Conservation (phyloP, 2,329 filamentous ascomycete species). For the Paracoccidioides brasiliensis region DNA sequence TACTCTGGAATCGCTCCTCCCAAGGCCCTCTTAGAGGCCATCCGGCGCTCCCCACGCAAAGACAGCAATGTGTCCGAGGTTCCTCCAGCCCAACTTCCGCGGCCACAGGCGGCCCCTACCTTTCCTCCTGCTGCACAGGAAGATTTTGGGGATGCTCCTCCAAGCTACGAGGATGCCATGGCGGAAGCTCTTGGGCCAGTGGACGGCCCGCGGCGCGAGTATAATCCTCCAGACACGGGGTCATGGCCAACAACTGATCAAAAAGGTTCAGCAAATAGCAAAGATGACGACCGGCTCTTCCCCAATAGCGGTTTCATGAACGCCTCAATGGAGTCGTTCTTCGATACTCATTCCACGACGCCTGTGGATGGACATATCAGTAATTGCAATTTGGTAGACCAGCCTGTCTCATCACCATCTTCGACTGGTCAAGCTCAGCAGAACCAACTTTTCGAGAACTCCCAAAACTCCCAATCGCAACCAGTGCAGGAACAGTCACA, state of each 20-base stretch:
- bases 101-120: slow-evolving; percentile 17
- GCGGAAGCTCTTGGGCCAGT: slow-evolving; percentile 64
- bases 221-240: slow-evolving; percentile 31
- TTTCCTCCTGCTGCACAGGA: slow-evolving; percentile 12
- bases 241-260: slow-evolving; percentile 22
- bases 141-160: slow-evolving; percentile 60
- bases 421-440: background rate
- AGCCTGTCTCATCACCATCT: background rate
- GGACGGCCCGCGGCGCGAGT: slow-evolving; percentile 50
- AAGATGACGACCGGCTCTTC: slow-evolving; percentile 18
- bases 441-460: slow-evolving; percentile 1
- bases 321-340: slow-evolving; percentile 20
- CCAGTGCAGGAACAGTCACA: background rate
- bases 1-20: slow-evolving; percentile 83
- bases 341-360: slow-evolving; percentile 12
- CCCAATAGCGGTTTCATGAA: slow-evolving; percentile 10
- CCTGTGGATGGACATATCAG: background rate
- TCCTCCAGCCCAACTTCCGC: slow-evolving; percentile 30
- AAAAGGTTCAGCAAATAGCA: slow-evolving; percentile 23
- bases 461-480: slow-evolving; percentile 13
- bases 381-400: background rate
- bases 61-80: slow-evolving; percentile 16
- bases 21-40: slow-evolving; percentile 57
- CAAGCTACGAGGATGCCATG: slow-evolving; percentile 88
- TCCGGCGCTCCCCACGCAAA: slow-evolving; percentile 25